Evolutionary conservation across 2,329 filamentous ascomycete genomes (phyloP), one percentile per base, ranked within the genome.

Genomic region (Fusarium proliferatum): DNA sequence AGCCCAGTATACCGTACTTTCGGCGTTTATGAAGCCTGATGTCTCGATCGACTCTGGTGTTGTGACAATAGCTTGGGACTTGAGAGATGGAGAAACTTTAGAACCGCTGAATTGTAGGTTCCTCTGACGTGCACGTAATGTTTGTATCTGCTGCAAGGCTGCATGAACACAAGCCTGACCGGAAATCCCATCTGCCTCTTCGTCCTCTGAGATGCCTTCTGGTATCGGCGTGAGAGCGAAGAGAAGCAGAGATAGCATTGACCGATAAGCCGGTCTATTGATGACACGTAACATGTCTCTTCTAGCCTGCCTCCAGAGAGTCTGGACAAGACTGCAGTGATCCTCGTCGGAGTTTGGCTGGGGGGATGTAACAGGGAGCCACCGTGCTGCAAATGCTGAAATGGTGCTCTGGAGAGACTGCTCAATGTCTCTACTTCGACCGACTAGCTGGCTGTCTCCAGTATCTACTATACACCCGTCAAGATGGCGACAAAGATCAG

Each of bases 161-260:
- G 82, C 79, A 52, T 85, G 83, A 3, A 85, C 79, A 52, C 83
- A 85, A 2, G 80, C 76, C 58, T 83, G 82, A 0, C 82, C 83
- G 3, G 81, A 81, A 6, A 85, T 79, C 0, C 83, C 83, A 38
- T 84, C 81, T 4, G 77, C 61, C 55, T 85, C 83, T 67, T 85
- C 83, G 3, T 83, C 83, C 46, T 84, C 83, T 0, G 80, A 80
- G 19, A 85, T 81, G 0, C 81, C 82, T 1, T 76, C 73, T 1
- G 83, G 83, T 38, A 85, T 83, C 1, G 83, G 83, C 3, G 82
- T 84, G 45, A 83, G 64, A 6, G 81, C 81, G 61, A 84, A 85
- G 1, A 85, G 76, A 59, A 83, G 81, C 3, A 85, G 67, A 1
- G 81, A 80, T 4, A 85, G 71, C 73, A 84, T 83, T 1, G 83